Base-by-base conservation (phyloP, 805 yeast species). In the Cephaloascus fragrans region DNA sequence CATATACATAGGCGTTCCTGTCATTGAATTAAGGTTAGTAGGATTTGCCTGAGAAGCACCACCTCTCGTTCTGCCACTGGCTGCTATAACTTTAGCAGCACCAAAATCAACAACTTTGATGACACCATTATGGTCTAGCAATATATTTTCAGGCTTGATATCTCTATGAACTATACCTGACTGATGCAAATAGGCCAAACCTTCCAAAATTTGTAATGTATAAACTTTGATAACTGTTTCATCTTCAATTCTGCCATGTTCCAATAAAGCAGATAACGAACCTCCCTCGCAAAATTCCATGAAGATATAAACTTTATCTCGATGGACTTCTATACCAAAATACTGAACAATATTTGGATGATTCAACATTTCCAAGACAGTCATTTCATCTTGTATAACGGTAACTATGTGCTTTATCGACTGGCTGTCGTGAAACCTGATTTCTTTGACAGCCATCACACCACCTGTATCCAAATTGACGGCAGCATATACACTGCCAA, bases 1-100 rank as follows among this genome's bases (percentile, higher is more conserved):
- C 97, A 93, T 90, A 61, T 93, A 93, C 97, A 90, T 93, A 14
- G 97, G 97, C 0, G 98, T 93, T 32, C 98, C 98, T 2, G 95
- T 80, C 67, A 83, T 71, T 20, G 74, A 64, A 42, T 64, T 67
- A 44, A 59, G 48, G 39, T 60, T 64, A 39, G 57, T 51, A 28
- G 20, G 28, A 23, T 23, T 23, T 23, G 41, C 43, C 28, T 44
- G 44, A 28, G 39, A 34, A 2, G 49, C 40, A n/a, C 44, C 43
- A 12, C 38, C 47, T 39, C 67, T 49, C 1, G 73, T 69, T 28
- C 61, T 53, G 15, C 75, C 79, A 4, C 80, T 74, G 38, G 76
- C 76, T 1, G 85, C 85, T 45, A 80, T 76, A 9, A 89, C 94
- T 59, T 88, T 88, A 12, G 97, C 97, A 3, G 97, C 96, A 28